Evolutionary conservation across 345 rosid genomes (phyloP).

Genomic region (Syzygium jambos): DNA sequence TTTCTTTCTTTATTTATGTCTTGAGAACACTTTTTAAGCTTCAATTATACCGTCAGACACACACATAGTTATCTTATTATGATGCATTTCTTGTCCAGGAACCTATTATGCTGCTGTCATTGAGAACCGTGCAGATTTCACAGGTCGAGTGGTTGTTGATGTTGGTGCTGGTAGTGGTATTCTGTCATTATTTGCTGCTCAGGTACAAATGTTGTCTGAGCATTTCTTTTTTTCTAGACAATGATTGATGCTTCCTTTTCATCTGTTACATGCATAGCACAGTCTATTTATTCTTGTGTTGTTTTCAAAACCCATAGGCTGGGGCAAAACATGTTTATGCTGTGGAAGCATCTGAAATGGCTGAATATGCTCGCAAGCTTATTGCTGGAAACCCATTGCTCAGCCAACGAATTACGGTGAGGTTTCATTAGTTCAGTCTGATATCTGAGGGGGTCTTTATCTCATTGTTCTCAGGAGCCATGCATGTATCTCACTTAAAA

Average conservation of each 20-base stretch:
- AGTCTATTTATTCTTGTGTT: neutral
- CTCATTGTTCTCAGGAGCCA: conserved; percentile 1
- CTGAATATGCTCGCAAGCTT: conserved; percentile 91
- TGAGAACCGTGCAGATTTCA: conserved; percentile 87
- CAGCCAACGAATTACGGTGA: conserved; percentile 77
- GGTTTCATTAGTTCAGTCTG: conserved; percentile 1
- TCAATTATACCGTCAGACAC: neutral
- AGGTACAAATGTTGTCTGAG: conserved; percentile 30
- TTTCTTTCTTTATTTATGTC: neutral
- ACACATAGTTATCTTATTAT: neutral
- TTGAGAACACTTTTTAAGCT: neutral
- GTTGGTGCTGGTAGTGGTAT: conserved; percentile 99
- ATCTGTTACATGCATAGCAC: neutral
- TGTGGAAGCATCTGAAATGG: conserved; percentile 99
- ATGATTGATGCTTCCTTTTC: neutral
- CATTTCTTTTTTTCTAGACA: neutral
- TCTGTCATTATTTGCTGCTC: conserved; percentile 96
- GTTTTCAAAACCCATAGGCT: conserved; percentile 37
- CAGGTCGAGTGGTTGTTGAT: conserved; percentile 87
- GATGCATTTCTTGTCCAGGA: conserved; percentile 32
- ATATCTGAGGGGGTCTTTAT: neutral
- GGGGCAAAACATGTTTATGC: conserved; percentile 99
- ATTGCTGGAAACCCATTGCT: conserved; percentile 83
- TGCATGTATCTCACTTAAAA: conserved; percentile 1
- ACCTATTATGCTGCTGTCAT: conserved; percentile 97